phyloP scores from a whole-genome alignment of 2,329 filamentous ascomycete species.

The Fusarium denticulatum region DNA sequence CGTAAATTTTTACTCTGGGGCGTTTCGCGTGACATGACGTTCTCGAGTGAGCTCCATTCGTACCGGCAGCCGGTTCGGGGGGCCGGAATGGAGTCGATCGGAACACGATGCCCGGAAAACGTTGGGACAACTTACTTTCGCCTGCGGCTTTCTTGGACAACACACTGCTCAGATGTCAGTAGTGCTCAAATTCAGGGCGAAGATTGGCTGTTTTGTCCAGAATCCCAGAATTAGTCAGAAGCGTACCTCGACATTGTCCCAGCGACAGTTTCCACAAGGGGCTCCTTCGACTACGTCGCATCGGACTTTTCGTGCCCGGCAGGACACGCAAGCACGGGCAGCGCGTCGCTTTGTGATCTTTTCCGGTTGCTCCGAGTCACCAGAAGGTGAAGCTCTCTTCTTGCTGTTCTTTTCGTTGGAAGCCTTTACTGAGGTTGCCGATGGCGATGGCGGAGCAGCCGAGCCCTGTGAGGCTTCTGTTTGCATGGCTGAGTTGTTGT shows the following conservation, averaged over 20 bases:
- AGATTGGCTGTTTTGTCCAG: slow-evolving; percentile 10
- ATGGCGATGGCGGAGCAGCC: slow-evolving; percentile 44
- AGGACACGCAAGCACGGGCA: slow-evolving; percentile 91
- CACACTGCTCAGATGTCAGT: slow-evolving; percentile 57
- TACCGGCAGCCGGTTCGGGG: slow-evolving; percentile 3
- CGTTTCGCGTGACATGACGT: slow-evolving; percentile 30
- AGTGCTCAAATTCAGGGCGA: slow-evolving; percentile 11
- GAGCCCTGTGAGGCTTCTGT: slow-evolving; percentile 40
- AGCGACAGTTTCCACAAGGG: slow-evolving; percentile 87
- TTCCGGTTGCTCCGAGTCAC: slow-evolving; percentile 47
- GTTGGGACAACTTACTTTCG: slow-evolving; percentile 74
- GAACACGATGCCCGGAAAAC: slow-evolving; percentile 9
- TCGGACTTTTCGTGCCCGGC: slow-evolving; percentile 87
- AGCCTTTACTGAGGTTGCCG: slow-evolving; percentile 42
- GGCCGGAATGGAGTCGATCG: slow-evolving; percentile 12
- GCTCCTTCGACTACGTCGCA: slow-evolving; percentile 93
- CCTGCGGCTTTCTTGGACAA: slow-evolving; percentile 82
- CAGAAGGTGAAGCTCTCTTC: slow-evolving; percentile 48
- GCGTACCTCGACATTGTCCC: slow-evolving; percentile 75
- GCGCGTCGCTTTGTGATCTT: slow-evolving; percentile 80
- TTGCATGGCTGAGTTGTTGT: slow-evolving; percentile 28
- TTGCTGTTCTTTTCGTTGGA: slow-evolving; percentile 45
- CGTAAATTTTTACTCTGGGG: background rate
- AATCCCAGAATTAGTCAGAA: background rate
- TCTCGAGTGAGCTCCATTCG: slow-evolving; percentile 19